Base-by-base conservation (phyloP, 1,284 basidiomycete species). In the Apiotrichum akiyoshidainum region DNA sequence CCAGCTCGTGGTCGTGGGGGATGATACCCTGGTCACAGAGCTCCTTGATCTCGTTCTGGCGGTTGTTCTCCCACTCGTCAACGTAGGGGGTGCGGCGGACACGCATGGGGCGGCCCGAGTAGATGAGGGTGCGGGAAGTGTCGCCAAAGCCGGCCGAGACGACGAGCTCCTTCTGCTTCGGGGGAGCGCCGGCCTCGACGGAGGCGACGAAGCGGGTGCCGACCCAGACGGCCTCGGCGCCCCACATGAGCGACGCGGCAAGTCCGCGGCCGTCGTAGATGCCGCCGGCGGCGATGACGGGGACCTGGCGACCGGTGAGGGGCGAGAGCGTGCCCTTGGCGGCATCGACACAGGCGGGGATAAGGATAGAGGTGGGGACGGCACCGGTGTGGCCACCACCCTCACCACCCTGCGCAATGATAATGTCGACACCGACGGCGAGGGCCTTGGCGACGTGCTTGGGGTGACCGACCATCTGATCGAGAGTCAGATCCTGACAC, bases 391-490 rank as follows among this genome's bases (percentile, higher is more conserved):
- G 79, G 26, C 90, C 90, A 57, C 91, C 90, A 44, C 88, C 91
- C 77, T 92, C 90, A 40, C 88, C 88, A 3, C 86, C 89, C 62
- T 94, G 92, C 2, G 90, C 89, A 69, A 90, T 92, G 73, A 94
- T 92, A 63, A 94, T 80, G 71, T 94, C 92, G 41, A 88, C 87
- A 49, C 91, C 91, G 39, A 81, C 86, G 13, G 82, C 87, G 42
- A 93, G 82, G 9, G 90, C 90, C 74, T 91, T 90, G 54, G 79
- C 65, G 47, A 89, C 89, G 75, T 93, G 91, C 76, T 90, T 92
- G 7, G 89, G 89, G 74, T 89, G 87, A 14, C 90, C 91, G 65
- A 95, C 87, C 90, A 94, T 94, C 48, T 50, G 48, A 12, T 13
- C 5, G 31, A 21, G 8, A 3, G 79, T 85, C 33, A 35, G 16